Conservation (phyloP, 202 grass and related monocot species). For the Elaeis oleifera region DNA sequence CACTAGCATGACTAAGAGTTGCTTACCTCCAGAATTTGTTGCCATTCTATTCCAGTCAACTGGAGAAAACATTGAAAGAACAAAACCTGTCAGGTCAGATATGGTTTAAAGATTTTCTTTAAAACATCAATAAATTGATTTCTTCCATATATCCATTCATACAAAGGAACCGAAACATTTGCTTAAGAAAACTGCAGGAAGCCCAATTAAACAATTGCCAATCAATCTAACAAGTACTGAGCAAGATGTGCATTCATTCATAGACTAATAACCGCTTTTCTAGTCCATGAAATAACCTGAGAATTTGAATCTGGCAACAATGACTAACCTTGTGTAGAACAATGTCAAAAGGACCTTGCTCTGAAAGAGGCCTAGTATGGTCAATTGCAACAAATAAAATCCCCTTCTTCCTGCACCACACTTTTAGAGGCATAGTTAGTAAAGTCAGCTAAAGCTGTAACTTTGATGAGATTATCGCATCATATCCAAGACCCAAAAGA, state of each 20-base stretch:
- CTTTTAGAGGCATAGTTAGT: conserved; percentile 14
- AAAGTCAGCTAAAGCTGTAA: conserved; percentile 11
- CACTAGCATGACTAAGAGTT: conserved; percentile 20
- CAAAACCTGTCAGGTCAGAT: not conserved
- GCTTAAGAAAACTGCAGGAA: no score
- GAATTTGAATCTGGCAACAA: not conserved
- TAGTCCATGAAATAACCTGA: no score
- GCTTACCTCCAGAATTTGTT: conserved; percentile 57
- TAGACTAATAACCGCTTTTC: no score
- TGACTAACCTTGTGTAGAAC: conserved; percentile 78
- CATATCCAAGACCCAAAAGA: not conserved
- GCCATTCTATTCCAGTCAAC: conserved; percentile 54
- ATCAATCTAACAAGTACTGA: no score
- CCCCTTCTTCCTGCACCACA: conserved; percentile 63
- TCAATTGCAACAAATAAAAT: conserved; percentile 80
- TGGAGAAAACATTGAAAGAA: conserved; percentile 15
- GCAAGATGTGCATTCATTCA: no score
- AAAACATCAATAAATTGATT: no score
- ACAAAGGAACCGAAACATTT: no score
- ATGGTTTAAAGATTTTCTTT: not conserved
- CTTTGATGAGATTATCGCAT: not conserved
- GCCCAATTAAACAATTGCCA: no score
- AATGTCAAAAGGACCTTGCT: conserved; percentile 88
- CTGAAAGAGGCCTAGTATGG: conserved; percentile 43
- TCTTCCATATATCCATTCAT: no score